These are phyloP conservation scores for Penicillium roqueforti DNA, from an alignment of 495 filamentous ascomycete genomes.

Conservation along the genomic window DNA sequence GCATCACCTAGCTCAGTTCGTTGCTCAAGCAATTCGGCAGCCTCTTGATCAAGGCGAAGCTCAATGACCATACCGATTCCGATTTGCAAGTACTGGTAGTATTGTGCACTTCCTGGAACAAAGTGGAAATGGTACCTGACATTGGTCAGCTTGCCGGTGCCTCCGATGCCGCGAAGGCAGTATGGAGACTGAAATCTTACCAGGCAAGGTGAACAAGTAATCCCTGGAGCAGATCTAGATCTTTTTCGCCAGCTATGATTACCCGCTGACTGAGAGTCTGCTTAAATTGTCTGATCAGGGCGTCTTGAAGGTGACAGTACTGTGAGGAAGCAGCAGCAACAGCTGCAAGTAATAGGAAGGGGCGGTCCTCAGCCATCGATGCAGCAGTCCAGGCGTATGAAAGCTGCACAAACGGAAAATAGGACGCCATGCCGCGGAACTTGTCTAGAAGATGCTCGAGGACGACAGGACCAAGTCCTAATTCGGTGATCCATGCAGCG, in stretches of 20 bases:
- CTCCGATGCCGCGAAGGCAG: neutral
- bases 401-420: conserved; percentile 14
- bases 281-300: conserved; percentile 11
- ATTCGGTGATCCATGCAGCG: conserved; percentile 8
- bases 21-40: conserved; percentile 7
- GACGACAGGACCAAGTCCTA: conserved; percentile 11
- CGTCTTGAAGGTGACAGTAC: conserved; percentile 10
- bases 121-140: conserved; percentile 13
- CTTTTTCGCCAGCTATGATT: conserved; percentile 18
- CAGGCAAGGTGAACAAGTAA: conserved; percentile 24
- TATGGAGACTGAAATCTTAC: conserved; percentile 6
- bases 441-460: conserved; percentile 11
- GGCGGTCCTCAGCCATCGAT: conserved; percentile 16
- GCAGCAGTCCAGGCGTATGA: conserved; percentile 1
- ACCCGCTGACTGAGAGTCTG: conserved; percentile 10
- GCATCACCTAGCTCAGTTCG: conserved; percentile 3
- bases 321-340: conserved; percentile 17
- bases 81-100: conserved; percentile 18
- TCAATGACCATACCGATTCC: conserved; percentile 22
- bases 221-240: conserved; percentile 26
- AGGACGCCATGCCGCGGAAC: conserved; percentile 10
- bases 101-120: conserved; percentile 12
- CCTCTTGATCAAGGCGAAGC: conserved; percentile 1
- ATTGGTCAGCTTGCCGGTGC: neutral
- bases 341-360: conserved; percentile 19